Evolutionary conservation across 257 asterid species (phyloP).

Genomic region (Orobanche coerulescens): DNA sequence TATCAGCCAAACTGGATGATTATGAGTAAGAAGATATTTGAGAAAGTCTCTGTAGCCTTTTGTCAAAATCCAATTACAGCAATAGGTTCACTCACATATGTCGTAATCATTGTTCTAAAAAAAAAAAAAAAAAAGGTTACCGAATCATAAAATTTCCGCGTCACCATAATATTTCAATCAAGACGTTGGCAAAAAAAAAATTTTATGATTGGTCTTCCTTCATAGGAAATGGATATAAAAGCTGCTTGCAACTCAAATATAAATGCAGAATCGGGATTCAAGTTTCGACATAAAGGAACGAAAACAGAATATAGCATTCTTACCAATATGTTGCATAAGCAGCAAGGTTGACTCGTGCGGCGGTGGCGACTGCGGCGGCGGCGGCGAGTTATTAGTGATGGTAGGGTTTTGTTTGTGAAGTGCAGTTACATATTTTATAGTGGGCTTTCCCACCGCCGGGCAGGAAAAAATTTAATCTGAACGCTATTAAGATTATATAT

Average conservation of each 20-base stretch:
- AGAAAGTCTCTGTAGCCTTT: too few species aligned
- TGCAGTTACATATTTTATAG: too few species aligned
- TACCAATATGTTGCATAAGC: not conserved
- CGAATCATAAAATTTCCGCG: not conserved
- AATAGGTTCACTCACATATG: not conserved
- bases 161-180: not conserved
- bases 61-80: too few species aligned
- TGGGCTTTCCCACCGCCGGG: too few species aligned
- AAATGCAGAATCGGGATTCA: not conserved
- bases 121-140: not conserved
- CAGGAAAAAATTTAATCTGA: too few species aligned
- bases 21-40: too few species aligned
- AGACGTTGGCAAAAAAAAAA: not conserved
- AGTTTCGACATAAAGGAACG: not conserved
- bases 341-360: not conserved
- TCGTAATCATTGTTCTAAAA: too few species aligned
- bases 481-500: too few species aligned
- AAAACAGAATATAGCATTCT: not conserved
- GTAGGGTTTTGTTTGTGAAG: too few species aligned
- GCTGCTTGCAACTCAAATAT: not conserved
- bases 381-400: not conserved
- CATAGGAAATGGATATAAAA: not conserved
- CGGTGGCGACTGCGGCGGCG: not conserved
- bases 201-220: not conserved
- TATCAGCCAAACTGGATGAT: too few species aligned